Conservation (phyloP, 495 filamentous ascomycete genomes). For the Aspergillus sparsus region DNA sequence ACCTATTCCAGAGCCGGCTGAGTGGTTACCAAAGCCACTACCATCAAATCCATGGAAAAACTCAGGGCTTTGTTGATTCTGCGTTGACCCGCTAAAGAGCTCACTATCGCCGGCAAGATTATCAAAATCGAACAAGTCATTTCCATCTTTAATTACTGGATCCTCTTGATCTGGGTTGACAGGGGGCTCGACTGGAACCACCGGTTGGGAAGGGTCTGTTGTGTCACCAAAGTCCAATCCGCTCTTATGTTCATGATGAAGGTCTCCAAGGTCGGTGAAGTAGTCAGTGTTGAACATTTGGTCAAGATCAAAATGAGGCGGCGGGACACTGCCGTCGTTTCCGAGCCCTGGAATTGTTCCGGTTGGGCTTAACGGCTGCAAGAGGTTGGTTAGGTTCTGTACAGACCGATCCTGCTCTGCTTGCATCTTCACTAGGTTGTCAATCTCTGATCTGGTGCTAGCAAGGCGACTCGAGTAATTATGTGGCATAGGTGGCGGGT, state of each 20-base stretch:
- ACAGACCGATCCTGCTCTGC: conserved; percentile 71
- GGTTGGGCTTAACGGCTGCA: conserved; percentile 77
- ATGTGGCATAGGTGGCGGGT: conserved; percentile 59
- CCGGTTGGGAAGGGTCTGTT: conserved; percentile 16
- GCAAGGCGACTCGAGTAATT: conserved; percentile 54
- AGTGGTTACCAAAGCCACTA: conserved; percentile 29
- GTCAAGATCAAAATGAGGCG: conserved; percentile 61
- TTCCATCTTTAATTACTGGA: conserved; percentile 29
- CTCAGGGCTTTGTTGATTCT: conserved; percentile 25
- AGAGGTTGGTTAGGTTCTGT: conserved; percentile 64
- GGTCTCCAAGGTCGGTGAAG: conserved; percentile 46
- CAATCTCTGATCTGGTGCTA: conserved; percentile 69
- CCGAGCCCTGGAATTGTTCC: conserved; percentile 76
- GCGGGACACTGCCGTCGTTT: conserved; percentile 41
- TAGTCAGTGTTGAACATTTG: conserved; percentile 70
- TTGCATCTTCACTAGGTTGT: conserved; percentile 71
- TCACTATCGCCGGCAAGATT: conserved; percentile 42
- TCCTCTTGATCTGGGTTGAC: conserved; percentile 25
- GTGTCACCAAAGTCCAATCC: conserved; percentile 30
- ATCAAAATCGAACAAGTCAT: conserved; percentile 47
- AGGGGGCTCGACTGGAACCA: conserved; percentile 13
- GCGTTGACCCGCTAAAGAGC: conserved; percentile 38
- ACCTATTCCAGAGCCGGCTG: conserved; percentile 8
- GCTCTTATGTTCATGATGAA: conserved; percentile 32
- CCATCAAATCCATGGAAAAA: conserved; percentile 39